These are phyloP conservation scores for Carallia brachiata DNA, from an alignment of 345 rosid species.

Conservation along the genomic window DNA sequence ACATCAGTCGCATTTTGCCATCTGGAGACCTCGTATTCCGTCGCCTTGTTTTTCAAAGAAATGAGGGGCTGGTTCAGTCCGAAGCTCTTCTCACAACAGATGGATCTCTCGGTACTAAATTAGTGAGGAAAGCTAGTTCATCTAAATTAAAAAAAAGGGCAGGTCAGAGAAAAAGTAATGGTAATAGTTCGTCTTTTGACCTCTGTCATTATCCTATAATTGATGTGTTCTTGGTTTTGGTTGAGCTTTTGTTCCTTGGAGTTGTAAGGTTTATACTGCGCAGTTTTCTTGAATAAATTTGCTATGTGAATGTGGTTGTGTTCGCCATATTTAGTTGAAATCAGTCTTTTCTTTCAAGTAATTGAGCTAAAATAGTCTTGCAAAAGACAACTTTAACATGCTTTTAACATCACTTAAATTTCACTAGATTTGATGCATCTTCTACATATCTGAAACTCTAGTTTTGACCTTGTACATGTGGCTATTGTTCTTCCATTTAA, in stretches of 20 bases:
- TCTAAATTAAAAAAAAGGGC: slow-evolving; percentile 53
- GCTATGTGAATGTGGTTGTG: neutral
- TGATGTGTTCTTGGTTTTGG: neutral
- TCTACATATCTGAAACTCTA: neutral
- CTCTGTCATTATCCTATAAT: neutral
- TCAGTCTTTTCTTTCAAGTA: neutral
- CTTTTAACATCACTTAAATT: neutral
- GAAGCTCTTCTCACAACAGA: slow-evolving; percentile 75
- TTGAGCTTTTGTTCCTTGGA: neutral
- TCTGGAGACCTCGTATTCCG: slow-evolving; percentile 55
- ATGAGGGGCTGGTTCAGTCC: slow-evolving; percentile 79
- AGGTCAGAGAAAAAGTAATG: slow-evolving; percentile 39
- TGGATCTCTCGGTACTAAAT: slow-evolving; percentile 29
- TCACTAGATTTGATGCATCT: neutral
- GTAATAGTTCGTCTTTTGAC: slow-evolving; percentile 29
- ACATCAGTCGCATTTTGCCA: slow-evolving; percentile 37
- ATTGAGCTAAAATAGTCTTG: neutral
- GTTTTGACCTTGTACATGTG: neutral
- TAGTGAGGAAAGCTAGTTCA: slow-evolving; percentile 34
- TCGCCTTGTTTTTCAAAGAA: slow-evolving; percentile 83
- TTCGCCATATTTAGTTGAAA: neutral
- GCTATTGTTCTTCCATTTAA: slow-evolving; percentile 1
- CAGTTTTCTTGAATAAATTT: slow-evolving; percentile 5
- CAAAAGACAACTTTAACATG: neutral
- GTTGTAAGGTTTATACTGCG: neutral